Conservation (phyloP, 2,329 filamentous ascomycete species). For the Ramularia collo-cygni region DNA sequence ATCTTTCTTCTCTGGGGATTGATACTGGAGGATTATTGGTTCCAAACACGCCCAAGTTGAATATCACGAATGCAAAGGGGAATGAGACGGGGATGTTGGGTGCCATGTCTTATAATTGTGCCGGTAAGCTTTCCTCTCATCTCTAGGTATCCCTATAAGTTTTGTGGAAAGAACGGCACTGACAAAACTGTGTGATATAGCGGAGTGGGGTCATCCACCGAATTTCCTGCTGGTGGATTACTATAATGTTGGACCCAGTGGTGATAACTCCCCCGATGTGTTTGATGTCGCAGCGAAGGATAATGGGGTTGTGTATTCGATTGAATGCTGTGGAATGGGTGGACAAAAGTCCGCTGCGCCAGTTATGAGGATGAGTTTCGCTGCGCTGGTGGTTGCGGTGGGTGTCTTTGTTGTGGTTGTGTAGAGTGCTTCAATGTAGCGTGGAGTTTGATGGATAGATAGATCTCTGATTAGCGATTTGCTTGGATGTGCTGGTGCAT, state of each 20-base stretch:
- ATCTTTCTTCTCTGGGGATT: slow-evolving; percentile 48
- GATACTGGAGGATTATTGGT: slow-evolving; percentile 50
- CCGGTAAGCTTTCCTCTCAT: slow-evolving; percentile 30
- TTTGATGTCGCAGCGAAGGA: slow-evolving; percentile 65
- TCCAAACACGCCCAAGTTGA: slow-evolving; percentile 63
- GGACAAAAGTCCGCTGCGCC: slow-evolving; percentile 3
- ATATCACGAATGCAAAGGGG: slow-evolving; percentile 61
- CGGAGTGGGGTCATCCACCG: slow-evolving; percentile 59
- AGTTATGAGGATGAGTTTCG: slow-evolving; percentile 5
- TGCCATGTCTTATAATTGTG: slow-evolving; percentile 56
- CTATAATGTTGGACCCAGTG: slow-evolving; percentile 58
- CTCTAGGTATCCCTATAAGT: no score
- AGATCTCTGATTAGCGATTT: no score
- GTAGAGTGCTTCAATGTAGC: no score
- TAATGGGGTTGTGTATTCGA: slow-evolving; percentile 66
- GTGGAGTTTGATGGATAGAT: no score
- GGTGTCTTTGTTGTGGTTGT: slow-evolving; percentile 3
- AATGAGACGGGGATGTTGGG: slow-evolving; percentile 61
- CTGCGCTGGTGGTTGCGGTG: slow-evolving; percentile 10
- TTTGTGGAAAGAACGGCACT: background rate
- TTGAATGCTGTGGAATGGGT: slow-evolving; percentile 48
- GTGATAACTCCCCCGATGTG: slow-evolving; percentile 44
- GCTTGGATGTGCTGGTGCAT: no score
- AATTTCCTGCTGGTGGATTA: slow-evolving; percentile 80
- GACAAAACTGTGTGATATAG: slow-evolving; percentile 26